Base-by-base conservation (phyloP, 2,329 filamentous ascomycete genomes). In the Trichoderma sp. region DNA sequence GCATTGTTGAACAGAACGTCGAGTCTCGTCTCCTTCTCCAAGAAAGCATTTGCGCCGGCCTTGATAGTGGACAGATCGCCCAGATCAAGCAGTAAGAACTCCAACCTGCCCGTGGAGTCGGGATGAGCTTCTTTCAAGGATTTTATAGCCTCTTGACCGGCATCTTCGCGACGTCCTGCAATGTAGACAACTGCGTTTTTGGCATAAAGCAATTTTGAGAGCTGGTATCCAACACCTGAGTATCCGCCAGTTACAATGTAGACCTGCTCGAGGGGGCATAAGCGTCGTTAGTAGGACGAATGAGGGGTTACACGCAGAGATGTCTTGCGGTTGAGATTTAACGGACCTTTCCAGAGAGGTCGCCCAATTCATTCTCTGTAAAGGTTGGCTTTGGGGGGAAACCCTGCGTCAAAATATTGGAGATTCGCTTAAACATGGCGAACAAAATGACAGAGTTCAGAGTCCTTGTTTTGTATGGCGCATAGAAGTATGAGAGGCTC, bases 331-430 rank as follows among this genome's bases (percentile, higher is more conserved):
- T n/a, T 27, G 10, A 16, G 24, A 59, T 29, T 10, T 21, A 16
- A 37, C 58, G 59, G 8, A 91, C 90, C 92, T 76, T 76, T 61
- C 70, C 74, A 2, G 68, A 53, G 11, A 75, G 70, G 16, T 76
- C 72, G 0, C 92, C 91, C n/a, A 96, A 84, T 74, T 97, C 92
- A 77, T 95, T 69, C 47, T 73, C 72, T 3, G 74, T 75, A 43
- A 76, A 73, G 11, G 47, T 70, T 14, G 75, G 73, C 31, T 71
- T 73, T 2, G 72, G 72, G 0, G 75, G 71, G 16, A 71, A 74
- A 47, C 70, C 61, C 11, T 72, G 69, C 2, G 58, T 35, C 11
- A 68, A 24, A 29, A 70, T 37, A 16, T 57, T 68, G n/a, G 55
- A 6, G 7, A 67, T 6, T 2, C 10, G 31, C 10, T 59, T 29